These are phyloP conservation scores for Phytophthora quininea DNA, from an alignment of 352 stramenopile species.

Conservation along the genomic window DNA sequence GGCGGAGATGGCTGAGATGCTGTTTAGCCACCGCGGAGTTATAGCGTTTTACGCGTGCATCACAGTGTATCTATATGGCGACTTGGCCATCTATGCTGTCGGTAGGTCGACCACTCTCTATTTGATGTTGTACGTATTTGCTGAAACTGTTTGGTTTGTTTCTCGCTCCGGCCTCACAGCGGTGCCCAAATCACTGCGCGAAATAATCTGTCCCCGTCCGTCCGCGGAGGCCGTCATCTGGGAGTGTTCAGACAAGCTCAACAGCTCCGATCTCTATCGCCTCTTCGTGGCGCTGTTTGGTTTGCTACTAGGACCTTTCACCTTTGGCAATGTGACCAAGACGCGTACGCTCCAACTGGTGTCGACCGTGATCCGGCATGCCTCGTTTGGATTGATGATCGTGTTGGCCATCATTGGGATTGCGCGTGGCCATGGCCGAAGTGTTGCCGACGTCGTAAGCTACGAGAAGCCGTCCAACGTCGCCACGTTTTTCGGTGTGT, in stretches of 20 bases:
- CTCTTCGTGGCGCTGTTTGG: constrained; percentile 83
- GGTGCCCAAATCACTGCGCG: constrained; percentile 87
- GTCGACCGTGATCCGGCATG: constrained; percentile 84
- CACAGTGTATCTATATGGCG: constrained; percentile 86
- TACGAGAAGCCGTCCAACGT: constrained; percentile 80
- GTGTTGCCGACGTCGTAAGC: constrained; percentile 63
- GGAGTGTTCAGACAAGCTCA: constrained; percentile 72
- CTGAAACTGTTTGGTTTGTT: background rate
- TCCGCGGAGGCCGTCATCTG: constrained; percentile 51
- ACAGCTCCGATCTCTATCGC: constrained; percentile 83
- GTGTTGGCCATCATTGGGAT: constrained; percentile 77
- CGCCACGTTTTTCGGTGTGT: constrained; percentile 85
- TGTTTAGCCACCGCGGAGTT: constrained; percentile 71
- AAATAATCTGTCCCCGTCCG: constrained; percentile 82
- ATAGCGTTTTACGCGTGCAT: constrained; percentile 83
- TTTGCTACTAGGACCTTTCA: constrained; percentile 75
- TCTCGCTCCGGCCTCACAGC: constrained; percentile 36
- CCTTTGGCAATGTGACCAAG: constrained; percentile 85
- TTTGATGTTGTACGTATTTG: no score
- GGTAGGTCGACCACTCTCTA: constrained; percentile 52
- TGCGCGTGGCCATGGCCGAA: constrained; percentile 62
- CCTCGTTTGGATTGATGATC: constrained; percentile 87
- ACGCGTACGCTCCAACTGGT: constrained; percentile 79
- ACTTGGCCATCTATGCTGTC: constrained; percentile 87
- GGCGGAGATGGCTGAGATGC: constrained; percentile 80